phyloP scores from a whole-genome alignment of 768 basidiomycete genomes.

The Hortiboletus campestris region DNA sequence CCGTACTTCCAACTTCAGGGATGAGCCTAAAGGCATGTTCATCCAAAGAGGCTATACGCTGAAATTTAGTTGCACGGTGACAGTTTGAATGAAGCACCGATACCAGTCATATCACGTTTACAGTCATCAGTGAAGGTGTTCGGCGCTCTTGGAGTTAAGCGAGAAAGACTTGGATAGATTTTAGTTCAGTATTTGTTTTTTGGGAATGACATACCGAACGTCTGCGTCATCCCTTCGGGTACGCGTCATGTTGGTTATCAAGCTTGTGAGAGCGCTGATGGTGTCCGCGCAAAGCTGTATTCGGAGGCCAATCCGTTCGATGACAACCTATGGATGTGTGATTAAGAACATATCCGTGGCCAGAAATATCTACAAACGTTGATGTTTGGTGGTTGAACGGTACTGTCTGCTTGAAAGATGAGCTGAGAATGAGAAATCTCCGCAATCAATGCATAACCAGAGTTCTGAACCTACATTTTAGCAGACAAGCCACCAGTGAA shows the following conservation, averaged over 20 bases:
- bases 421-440: conserved; percentile 55
- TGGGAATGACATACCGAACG: conserved; percentile 21
- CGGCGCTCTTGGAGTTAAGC: not conserved
- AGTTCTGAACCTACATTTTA: conserved; percentile 36
- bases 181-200: not conserved
- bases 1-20: conserved; percentile 74
- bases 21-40: conserved; percentile 74
- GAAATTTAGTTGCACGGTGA: conserved; percentile 1
- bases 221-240: conserved; percentile 36
- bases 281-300: conserved; percentile 82
- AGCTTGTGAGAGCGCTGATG: conserved; percentile 52
- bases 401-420: conserved; percentile 33
- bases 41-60: conserved; percentile 64
- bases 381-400: conserved; percentile 34
- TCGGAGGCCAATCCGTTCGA: conserved; percentile 52
- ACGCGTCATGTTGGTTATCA: conserved; percentile 52
- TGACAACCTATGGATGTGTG: conserved; percentile 43
- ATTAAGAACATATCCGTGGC: not conserved
- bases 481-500: not conserved
- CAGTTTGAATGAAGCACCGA: not conserved
- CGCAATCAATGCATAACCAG: conserved; percentile 68
- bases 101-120: conserved; percentile 30
- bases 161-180: conserved; percentile 10
- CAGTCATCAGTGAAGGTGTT: conserved; percentile 3
- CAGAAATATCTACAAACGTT: conserved; percentile 34